Base-by-base conservation (phyloP, 1,284 basidiomycete genomes). In the Retiboletus flavoniger region DNA sequence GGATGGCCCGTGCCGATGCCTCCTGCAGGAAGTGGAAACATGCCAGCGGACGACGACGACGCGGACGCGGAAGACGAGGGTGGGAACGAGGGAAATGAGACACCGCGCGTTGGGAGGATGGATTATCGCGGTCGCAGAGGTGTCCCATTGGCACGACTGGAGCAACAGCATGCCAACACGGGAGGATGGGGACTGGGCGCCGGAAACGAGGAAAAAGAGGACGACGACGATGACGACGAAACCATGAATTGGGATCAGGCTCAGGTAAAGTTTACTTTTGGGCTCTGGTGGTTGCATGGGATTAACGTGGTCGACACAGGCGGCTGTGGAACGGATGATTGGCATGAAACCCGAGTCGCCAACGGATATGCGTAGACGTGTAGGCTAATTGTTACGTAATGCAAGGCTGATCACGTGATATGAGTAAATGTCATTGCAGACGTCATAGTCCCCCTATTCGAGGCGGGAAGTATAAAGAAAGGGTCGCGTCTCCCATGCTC, bases 111-210 rank as follows among this genome's bases (percentile, higher is more conserved):
- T 57, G 76, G 67, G 0, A 43, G 41, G 44, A 64, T 71, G 48
- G 69, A 72, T 3, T 51, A 62, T 19, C 69, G 62, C 14, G 65
- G 71, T n/a, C 63, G 59, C 31, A 52, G 54, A 32, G 47, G 43
- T 3, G 29, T 39, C 14, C 51, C 61, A 59, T 59, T 50, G 57
- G 28, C 32, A 39, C 57, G 41, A 13, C 13, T 38, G 17, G 63
- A 53, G 17, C 64, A 61, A 52, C 68, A 63, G 43, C 63, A 69
- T 28, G 75, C 72, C 16, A 80, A 77, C 57, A 73, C 76, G 11
- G 83, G 85, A 7, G 85, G 85, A 13, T 87, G 87, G 86, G 85
- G 85, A 4, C 70, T 87, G 5, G 84, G 82, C 8, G 77, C 74
- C 2, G 82, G 83, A 19, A 74, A 78, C 52, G 79, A 80, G 56